Evolutionary conservation across 2,329 filamentous ascomycete species (phyloP), one percentile per base, ranked within the genome.

Genomic region (Ceratocystis alfenasii): DNA sequence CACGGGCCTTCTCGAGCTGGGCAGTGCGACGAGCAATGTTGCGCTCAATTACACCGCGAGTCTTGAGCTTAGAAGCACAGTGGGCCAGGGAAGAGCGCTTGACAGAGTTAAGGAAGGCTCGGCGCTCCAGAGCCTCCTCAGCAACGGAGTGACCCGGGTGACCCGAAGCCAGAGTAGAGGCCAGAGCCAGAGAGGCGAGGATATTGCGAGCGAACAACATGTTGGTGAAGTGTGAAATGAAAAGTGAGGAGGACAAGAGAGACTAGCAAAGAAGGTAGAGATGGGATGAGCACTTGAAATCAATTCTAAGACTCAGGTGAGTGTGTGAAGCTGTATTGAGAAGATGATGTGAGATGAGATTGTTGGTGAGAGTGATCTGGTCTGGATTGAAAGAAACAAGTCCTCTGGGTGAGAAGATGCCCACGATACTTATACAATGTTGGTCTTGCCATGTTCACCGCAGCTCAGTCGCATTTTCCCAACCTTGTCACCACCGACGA

Each of bases 71-170:
- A 0, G 74, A 70, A 12, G 78, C 72, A 69, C 80, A 83, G 69
- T 81, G 78, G 64, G 71, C 72, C 6, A 83, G 74, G 20, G 77
- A 77, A 17, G 76, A 73, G 46, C 77, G 70, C 69, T 77, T 75
- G 20, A 74, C 71, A 10, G 72, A 73, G 68, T 72, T 71, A 64
- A 73, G 80, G 72, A 69, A 78, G 82, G 0, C 76, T 73, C 33
- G 78, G 45, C 80, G 79, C 72, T 81, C 78, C 10, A 75, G 75
- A 41, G 78, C 76, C 71, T 83, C 81, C 8, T 79, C 73, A 55
- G 73, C 73, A 48, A 79, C 68, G 63, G 81, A 76, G 68, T 81
- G 79, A 68, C 80, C 80, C 1, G 79, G 80, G 67, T 83, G 78
- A 22, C 78, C 78, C 20, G 69, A 61, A 61, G 63, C 70, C 5